Percentiles rank a stretch among this genome's conserved stretches.
These are phyloP conservation scores for Nakaseomyces uthaithaninus DNA, from an alignment of 1,139 yeast species.

Conservation along the genomic window DNA sequence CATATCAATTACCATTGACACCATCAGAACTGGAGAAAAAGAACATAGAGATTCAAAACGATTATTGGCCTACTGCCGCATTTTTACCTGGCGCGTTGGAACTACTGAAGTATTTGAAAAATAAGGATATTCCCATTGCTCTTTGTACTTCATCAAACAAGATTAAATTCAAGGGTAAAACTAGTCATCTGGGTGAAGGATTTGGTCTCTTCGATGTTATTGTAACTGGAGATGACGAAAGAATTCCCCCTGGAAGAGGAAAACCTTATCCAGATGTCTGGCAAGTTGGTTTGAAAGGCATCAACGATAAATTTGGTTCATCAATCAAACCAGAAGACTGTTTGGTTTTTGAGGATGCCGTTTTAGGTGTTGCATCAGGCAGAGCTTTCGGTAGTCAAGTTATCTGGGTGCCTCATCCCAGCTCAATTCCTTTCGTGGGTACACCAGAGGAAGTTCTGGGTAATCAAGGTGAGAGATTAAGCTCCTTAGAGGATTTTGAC, in stretches of 20 bases:
- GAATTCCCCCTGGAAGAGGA: constrained; percentile 78
- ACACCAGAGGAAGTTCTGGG: constrained; percentile 43
- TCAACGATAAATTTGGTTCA: constrained; percentile 46
- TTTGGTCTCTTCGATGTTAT: constrained; percentile 60
- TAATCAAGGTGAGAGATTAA: constrained; percentile 50
- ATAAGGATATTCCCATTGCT: constrained; percentile 62
- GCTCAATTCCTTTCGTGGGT: constrained; percentile 49
- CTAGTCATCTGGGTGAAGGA: constrained; percentile 53
- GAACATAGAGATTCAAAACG: constrained; percentile 48
- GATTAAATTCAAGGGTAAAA: constrained; percentile 55
- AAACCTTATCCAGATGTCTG: constrained; percentile 93
- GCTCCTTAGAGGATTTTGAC: constrained; percentile 48
- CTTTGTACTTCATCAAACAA: constrained; percentile 81
- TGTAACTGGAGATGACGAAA: constrained; percentile 80
- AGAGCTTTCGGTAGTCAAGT: constrained; percentile 77
- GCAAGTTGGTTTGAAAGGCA: constrained; percentile 63
- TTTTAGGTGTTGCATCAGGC: constrained; percentile 83
- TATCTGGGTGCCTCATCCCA: constrained; percentile 84
- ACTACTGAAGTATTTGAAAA: constrained; percentile 46
- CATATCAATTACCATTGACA: constrained; percentile 59
- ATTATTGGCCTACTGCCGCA: constrained; percentile 52
- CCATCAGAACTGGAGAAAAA: constrained; percentile 50
- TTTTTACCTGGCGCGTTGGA: constrained; percentile 83
- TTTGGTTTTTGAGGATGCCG: constrained; percentile 86
- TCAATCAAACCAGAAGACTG: constrained; percentile 66